Evolutionary conservation across 1,284 basidiomycete species (phyloP), one percentile per base, ranked within the genome.

Genomic region (Wolfiporia cocos): DNA sequence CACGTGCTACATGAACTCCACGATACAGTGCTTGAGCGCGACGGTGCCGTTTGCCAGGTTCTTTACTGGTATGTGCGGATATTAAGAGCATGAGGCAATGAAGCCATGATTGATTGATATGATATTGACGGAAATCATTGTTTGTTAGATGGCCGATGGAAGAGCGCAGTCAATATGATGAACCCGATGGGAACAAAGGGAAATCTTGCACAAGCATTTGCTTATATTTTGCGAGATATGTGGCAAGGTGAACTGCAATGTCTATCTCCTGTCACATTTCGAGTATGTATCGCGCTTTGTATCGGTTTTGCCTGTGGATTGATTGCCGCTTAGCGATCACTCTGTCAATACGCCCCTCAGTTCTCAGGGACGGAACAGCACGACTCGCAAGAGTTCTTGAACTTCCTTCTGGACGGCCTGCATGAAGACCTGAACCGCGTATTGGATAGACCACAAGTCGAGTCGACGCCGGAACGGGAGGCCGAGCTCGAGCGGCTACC

Each of bases 1-100:
- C 63, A 99, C 96, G 1, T 99, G 95, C 64, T 99, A 98, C 63
- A 98, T 99, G 93, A 99, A 98, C 63, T 90, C 94, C 22, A 94
- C 93, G 3, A 79, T 99, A 18, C 95, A 99, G 65, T 99, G 95
- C 63, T 68, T 99, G 56, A 91, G 83, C 56, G 92, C 92, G 0
- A 94, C 93, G 0, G 79, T 86, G 11, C 93, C 93, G 0, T 92
- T 97, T 62, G 79, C 92, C 26, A 73, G 82, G 38, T 96, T 92
- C 67, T 96, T 98, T 60, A 86, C 81, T 31, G 79, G 91, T 91
- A 56, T 33, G 67, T 39, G 3, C 18, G 17, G 24, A 7, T 20
- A 3, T 12, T 14, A 9, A 10, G 7, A 33, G 9, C 31, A 9
- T 10, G 7, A 33, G 18, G 7, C 20, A 9, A 6, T 18, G 11